Evolutionary conservation across 495 filamentous ascomycete genomes (phyloP).

Genomic region (Aspergillus olivimuriae): DNA sequence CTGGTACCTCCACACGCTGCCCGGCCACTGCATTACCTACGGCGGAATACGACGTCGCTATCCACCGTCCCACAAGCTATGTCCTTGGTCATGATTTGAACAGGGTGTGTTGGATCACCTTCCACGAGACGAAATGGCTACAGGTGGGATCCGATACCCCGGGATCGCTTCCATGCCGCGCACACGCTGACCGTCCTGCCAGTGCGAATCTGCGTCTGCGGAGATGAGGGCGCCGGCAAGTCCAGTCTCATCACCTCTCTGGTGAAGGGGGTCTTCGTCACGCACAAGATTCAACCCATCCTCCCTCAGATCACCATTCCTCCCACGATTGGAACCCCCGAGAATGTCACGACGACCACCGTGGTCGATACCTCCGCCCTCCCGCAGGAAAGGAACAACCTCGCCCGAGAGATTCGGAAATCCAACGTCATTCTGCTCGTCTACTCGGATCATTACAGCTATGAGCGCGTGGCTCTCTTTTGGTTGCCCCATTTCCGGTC

Average conservation of each 20-base stretch:
- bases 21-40: too few relatives aligned
- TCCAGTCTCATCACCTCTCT: conserved; percentile 52
- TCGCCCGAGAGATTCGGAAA: conserved; percentile 91
- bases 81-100: conserved; percentile 11
- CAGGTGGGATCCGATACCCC: conserved; percentile 19
- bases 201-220: conserved; percentile 95
- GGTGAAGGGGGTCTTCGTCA: conserved; percentile 92
- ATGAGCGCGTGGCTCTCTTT: conserved; percentile 93
- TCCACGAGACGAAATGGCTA: conserved; percentile 31
- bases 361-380: conserved; percentile 96
- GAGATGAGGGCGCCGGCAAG: conserved; percentile 72
- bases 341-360: conserved; percentile 91
- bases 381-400: conserved; percentile 80
- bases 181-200: conserved; percentile 13
- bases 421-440: conserved; percentile 96
- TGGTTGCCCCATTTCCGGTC: conserved; percentile 98
- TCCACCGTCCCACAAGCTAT: background rate
- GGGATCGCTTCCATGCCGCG: background rate
- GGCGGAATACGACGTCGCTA: background rate
- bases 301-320: conserved; percentile 92
- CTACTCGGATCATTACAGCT: conserved; percentile 97
- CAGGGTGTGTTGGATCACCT: conserved; percentile 4
- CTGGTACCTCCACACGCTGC: too few relatives aligned
- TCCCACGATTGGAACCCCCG: conserved; percentile 77
- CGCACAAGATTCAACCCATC: conserved; percentile 87